A percentile compares a stretch with the other conserved stretches of the same genome.
Evolutionary conservation across 2,329 filamentous ascomycete species (phyloP).

Genomic region (Blastomyces percursus): DNA sequence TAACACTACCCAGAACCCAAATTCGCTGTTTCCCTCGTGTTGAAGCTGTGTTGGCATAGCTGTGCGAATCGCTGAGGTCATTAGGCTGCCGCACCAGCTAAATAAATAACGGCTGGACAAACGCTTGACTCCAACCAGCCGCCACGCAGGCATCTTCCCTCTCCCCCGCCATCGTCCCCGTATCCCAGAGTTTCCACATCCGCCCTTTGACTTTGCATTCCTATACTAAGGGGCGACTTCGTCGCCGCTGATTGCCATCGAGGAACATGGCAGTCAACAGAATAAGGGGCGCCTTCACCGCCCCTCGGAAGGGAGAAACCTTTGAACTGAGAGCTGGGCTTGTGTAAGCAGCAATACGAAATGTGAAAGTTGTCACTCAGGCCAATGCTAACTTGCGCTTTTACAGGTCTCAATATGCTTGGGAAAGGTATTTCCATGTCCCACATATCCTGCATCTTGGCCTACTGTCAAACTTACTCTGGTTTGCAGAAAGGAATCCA

Average conservation of each 20-base stretch:
- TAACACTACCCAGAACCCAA: neutral
- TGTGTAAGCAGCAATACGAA: constrained; percentile 40
- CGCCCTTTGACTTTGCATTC: neutral
- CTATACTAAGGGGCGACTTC: constrained; percentile 26
- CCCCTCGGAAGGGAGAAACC: constrained; percentile 92
- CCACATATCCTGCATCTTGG: neutral
- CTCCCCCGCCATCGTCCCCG: neutral
- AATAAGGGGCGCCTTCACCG: constrained; percentile 85
- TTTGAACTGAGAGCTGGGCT: constrained; percentile 92
- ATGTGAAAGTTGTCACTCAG: neutral
- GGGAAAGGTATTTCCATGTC: constrained; percentile 54
- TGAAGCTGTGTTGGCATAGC: neutral
- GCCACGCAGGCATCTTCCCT: neutral
- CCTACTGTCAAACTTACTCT: constrained; percentile 20
- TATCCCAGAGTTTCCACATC: neutral
- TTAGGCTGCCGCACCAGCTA: neutral
- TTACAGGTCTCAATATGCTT: constrained; percentile 86
- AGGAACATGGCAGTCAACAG: constrained; percentile 80
- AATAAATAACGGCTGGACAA: neutral
- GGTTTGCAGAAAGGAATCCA: constrained; percentile 70
- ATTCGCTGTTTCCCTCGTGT: neutral
- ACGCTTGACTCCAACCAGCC: neutral
- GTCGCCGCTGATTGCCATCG: constrained; percentile 27
- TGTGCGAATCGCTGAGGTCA: neutral
- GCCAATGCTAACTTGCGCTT: constrained; percentile 23